A percentile compares a stretch with the other conserved stretches of the same genome.
Evolutionary conservation across 106 monocot species (phyloP).

Genomic region (Allium fistulosum): DNA sequence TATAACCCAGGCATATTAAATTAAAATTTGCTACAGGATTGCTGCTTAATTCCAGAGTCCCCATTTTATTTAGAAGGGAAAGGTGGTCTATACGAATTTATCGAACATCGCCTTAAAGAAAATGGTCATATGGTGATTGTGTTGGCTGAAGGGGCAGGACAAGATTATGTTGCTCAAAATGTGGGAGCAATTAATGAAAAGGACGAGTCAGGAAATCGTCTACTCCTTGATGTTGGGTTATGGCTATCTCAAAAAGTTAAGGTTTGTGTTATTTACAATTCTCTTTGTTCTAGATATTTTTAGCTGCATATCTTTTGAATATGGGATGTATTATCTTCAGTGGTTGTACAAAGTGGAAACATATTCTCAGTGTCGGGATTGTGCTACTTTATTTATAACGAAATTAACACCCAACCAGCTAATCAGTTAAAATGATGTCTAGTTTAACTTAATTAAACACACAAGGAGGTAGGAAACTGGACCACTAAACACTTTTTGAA

Average conservation of each 20-base stretch:
- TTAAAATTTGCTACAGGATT: conserved; percentile 21
- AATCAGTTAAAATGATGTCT: no score
- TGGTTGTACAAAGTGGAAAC: no score
- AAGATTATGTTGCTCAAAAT: conserved; percentile 27
- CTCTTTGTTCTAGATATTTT: not conserved
- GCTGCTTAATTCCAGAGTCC: conserved; percentile 54
- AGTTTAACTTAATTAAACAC: no score
- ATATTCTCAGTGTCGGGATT: no score
- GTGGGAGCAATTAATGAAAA: conserved; percentile 17
- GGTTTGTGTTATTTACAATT: conserved; percentile 9
- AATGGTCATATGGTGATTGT: conserved; percentile 52
- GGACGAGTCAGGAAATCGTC: conserved; percentile 48
- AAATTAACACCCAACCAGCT: no score
- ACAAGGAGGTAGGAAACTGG: no score
- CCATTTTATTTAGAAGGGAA: conserved; percentile 49
- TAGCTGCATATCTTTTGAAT: no score
- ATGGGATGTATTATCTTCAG: no score
- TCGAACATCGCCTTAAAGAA: conserved; percentile 44
- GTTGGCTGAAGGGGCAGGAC: conserved; percentile 53
- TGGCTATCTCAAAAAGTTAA: conserved; percentile 54
- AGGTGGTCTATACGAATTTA: conserved; percentile 37
- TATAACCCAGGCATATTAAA: not conserved
- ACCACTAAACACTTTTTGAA: no score
- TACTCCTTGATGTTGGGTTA: conserved; percentile 42
- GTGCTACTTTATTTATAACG: no score